These are phyloP conservation scores for Septoria petroselini DNA, from an alignment of 2,329 filamentous ascomycete genomes.

Conservation along the genomic window DNA sequence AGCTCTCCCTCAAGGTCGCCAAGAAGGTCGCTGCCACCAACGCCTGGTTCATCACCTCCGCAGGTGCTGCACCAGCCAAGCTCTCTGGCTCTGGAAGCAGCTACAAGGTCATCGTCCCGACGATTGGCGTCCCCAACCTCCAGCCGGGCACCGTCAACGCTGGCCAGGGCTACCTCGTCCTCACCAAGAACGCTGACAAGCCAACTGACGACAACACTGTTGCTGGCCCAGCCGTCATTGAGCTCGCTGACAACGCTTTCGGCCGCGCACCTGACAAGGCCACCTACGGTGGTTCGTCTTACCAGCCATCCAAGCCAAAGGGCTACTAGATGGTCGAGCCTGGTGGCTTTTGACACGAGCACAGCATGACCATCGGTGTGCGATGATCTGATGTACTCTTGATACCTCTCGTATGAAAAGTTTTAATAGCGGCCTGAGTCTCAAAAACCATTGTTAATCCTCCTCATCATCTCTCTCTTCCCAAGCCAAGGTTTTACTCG, in stretches of 20 bases:
- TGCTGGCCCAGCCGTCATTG: conserved; percentile 33
- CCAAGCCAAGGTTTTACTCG: too few relatives aligned
- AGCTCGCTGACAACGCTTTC: conserved; percentile 21
- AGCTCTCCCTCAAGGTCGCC: conserved; percentile 26
- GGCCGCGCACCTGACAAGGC: not conserved
- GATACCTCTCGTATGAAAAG: not conserved
- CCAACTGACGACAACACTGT: conserved; percentile 33
- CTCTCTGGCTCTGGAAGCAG: conserved; percentile 22
- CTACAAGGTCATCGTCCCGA: conserved; percentile 24
- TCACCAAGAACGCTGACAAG: conserved; percentile 22
- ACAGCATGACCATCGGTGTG: not conserved
- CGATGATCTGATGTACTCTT: not conserved
- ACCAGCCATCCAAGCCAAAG: not conserved
- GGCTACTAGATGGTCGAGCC: not conserved
- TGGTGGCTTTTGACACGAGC: not conserved
- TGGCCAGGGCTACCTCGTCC: conserved; percentile 32
- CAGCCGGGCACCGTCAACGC: conserved; percentile 10
- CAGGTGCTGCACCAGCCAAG: conserved; percentile 23
- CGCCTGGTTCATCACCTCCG: conserved; percentile 30
- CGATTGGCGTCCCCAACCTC: not conserved
- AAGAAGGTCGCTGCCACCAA: conserved; percentile 23
- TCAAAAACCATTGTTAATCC: not conserved
- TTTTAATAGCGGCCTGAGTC: not conserved
- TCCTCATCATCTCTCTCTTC: not conserved
- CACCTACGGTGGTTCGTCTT: not conserved